Percentiles rank a stretch among this genome's conserved stretches.
phyloP scores from a whole-genome alignment of 192 early-diverging fungal species.

The Dissophora ornata region DNA sequence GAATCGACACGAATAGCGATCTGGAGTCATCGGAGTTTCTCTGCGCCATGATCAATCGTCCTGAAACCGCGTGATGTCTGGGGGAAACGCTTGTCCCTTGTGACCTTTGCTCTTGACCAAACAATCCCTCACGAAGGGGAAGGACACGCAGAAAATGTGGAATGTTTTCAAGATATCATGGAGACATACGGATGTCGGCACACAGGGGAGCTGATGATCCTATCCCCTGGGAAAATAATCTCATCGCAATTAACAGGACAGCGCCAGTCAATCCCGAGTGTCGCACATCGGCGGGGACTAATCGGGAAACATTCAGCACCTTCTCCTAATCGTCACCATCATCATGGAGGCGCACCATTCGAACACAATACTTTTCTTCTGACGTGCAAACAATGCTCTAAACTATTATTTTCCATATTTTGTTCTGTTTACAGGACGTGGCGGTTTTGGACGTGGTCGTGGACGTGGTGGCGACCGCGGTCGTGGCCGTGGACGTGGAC shows the following conservation, averaged over 20 bases:
- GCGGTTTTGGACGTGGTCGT: constrained; percentile 82
- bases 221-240: background rate
- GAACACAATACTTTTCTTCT: no score
- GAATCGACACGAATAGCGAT: background rate
- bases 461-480: constrained; percentile 74
- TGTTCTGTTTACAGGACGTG: constrained; percentile 66
- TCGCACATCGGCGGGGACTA: no score
- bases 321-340: no score
- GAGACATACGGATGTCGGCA: background rate
- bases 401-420: background rate
- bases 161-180: background rate
- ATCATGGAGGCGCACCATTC: no score
- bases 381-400: constrained; percentile 4
- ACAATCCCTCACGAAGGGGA: background rate
- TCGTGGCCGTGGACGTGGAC: constrained; percentile 77
- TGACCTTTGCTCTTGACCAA: constrained; percentile 12
- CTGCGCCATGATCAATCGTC: background rate
- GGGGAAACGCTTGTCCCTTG: background rate
- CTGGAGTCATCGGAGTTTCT: background rate
- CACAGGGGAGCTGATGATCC: background rate
- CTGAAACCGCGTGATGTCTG: background rate
- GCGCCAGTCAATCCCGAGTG: no score
- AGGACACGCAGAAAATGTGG: background rate
- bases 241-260: no score
- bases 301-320: no score